Evolutionary conservation across 2,329 filamentous ascomycete genomes (phyloP), one percentile per base, ranked within the genome.

Genomic region (Rhynchosporium secalis): DNA sequence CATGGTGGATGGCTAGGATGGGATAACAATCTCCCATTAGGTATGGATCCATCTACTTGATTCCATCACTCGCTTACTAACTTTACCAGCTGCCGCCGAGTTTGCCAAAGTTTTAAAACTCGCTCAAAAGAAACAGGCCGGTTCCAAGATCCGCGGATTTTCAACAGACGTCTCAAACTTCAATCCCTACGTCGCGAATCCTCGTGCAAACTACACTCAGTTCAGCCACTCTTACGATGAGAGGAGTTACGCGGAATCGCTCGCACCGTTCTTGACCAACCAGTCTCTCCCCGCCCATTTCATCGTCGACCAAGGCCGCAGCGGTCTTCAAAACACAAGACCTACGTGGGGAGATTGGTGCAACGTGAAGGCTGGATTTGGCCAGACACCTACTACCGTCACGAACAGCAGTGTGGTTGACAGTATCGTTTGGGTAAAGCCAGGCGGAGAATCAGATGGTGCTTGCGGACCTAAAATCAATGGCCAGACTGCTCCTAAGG

Each of bases 91-190:
- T 15, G 78, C 78, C 48, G 72, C 74, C 54, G 68, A 77, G 55
- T 78, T 79, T 62, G 71, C 72, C 65, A 74, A 76, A 58, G 77
- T 80, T 51, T 66, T 79, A 41, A 66, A 68, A 10, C 67, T 75
- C 28, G 76, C 78, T 12, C 58, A 65, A 40, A 63, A 62, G 15
- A 56, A 64, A 61, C 65, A 69, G 26, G 49, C 56, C 45, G 51
- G 31, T 13, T 33, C 52, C 10, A 62, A 45, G 31, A 68, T 74
- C 69, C 75, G 78, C 26, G 78, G 78, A 26, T 77, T 78, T 65
- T 70, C 76, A 2, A 80, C 77, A 69, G 79, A 80, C 68, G 76
- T 80, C 48, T 78, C 77, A 59, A 79, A 79, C 75, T 77, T 72
- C 69, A 76, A 78, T 68, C 73, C 75, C 4, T 79, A 76, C 73